Evolutionary conservation across 2,329 filamentous ascomycete genomes (phyloP).

Genomic region (Phialemoniopsis sp.): DNA sequence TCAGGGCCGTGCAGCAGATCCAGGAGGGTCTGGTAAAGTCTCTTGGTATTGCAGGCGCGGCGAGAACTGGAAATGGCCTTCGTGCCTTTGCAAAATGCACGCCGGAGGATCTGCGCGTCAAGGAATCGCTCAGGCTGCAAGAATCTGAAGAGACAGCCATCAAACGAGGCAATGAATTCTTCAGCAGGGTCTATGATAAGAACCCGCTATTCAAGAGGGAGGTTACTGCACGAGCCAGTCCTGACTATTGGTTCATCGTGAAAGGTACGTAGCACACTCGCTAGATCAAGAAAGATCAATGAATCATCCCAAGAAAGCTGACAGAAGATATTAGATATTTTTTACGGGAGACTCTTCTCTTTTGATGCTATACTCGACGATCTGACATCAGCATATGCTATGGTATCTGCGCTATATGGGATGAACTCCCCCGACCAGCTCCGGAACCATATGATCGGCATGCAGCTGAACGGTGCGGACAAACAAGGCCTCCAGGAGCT

Average conservation of each 20-base stretch:
- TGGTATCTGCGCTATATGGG: conserved; percentile 6
- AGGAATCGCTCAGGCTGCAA: background rate
- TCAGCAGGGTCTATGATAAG: too few species aligned
- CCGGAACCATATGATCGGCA: conserved; percentile 8
- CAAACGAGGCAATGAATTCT: background rate
- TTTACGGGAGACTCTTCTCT: conserved; percentile 6
- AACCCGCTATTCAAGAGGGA: too few species aligned
- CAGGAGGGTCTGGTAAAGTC: background rate
- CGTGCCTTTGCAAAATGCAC: background rate
- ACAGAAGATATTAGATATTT: conserved; percentile 2
- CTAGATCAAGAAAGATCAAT: too few species aligned
- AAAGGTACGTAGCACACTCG: background rate
- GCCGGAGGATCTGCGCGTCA: background rate
- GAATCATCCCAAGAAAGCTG: too few species aligned
- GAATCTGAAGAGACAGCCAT: background rate
- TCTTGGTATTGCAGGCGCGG: background rate
- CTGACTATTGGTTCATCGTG: background rate
- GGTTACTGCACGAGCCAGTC: too few species aligned
- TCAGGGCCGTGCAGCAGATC: background rate
- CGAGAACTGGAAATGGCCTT: background rate
- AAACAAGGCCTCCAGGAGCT: conserved; percentile 4
- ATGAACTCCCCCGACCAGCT: conserved; percentile 7
- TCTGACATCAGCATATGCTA: conserved; percentile 4
- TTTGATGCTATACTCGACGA: conserved; percentile 5
- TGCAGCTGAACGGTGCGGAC: conserved; percentile 5